A percentile compares a stretch with the other conserved stretches of the same genome.
Evolutionary conservation across 179 eudicot genomes (phyloP).

Genomic region (Monotropa hypopitys): DNA sequence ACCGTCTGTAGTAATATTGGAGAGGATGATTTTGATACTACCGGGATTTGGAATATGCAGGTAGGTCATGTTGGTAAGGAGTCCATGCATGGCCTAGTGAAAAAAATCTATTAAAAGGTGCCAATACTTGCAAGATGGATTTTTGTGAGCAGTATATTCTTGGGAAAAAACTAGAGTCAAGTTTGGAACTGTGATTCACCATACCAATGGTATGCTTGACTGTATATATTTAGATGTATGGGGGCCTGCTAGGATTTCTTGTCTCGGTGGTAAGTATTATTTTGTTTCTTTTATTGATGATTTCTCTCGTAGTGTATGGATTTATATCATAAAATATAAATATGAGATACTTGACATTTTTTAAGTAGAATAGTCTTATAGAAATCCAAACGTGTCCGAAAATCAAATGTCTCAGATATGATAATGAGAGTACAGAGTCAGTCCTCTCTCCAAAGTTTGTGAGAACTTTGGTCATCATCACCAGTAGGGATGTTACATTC

Average conservation of each 20-base stretch:
- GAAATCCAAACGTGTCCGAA: background rate
- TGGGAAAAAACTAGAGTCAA: background rate
- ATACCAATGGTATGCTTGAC: background rate
- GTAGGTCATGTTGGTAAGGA: background rate
- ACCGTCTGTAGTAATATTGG: too few species aligned
- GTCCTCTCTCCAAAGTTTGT: background rate
- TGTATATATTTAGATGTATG: background rate
- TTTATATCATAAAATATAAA: background rate
- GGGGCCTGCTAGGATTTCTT: background rate
- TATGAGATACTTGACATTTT: background rate
- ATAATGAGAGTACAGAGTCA: slow-evolving; percentile 2
- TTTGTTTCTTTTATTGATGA: slow-evolving; percentile 9
- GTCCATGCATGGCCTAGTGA: background rate
- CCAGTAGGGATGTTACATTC: background rate
- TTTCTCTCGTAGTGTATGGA: slow-evolving; percentile 8
- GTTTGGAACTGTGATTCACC: background rate
- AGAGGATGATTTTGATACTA: background rate
- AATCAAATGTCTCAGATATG: background rate
- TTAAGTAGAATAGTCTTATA: background rate
- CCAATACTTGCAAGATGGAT: background rate
- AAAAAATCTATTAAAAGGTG: background rate
- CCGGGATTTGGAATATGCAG: background rate
- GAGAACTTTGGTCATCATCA: background rate
- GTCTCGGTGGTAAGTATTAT: background rate
- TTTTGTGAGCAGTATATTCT: slow-evolving; percentile 3